Base-by-base conservation (phyloP, 78 protist species). In the Dictyostelium citrinum region DNA sequence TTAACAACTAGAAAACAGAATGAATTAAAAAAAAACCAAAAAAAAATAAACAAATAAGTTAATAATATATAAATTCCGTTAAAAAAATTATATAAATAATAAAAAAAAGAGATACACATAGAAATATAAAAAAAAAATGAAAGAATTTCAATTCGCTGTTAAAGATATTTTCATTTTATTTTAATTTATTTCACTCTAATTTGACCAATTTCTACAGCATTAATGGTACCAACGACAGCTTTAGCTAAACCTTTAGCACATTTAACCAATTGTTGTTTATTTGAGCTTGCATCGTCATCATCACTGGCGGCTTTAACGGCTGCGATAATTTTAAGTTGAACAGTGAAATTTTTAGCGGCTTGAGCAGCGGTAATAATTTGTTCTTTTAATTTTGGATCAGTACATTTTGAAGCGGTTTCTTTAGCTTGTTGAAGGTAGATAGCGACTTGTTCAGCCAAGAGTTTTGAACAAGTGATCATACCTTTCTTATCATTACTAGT, bases 321-420 rank as follows among this genome's bases (percentile, higher is more conserved):
- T 0, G 95, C 95, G 14, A 91, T 91, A 55, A 91, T 91, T 81
- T 91, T 91, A 45, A 91, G 71, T 72, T 91, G 95, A 7, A 91
- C 95, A 20, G 95, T 84, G 33, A 29, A 91, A 74, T 81, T 91
- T 51, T 71, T 61, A 35, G 95, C 93, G 6, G 93, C 93, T 67
- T 88, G 93, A 67, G 93, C 93, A 4, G 84, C 93, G 3, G 93
- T 88, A 31, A 88, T 76, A n/a, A 88, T 88, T 88, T 88, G 93
- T 78, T 88, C 93, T 76, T 78, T 76, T 68, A 88, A 83, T 78
- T 88, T 88, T 76, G 93, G 93, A 78, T 88, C 93, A 27, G 93
- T 88, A 78, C 93, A 88, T 78, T 88, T 88, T 27, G 93, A 78
- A 6, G 93, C 93, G 7, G 93, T 88, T 43, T 88, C 93, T 49